Evolutionary conservation across 106 monocot species (phyloP), one percentile per base, ranked within the genome.

Genomic region (Cymbidium sinense): DNA sequence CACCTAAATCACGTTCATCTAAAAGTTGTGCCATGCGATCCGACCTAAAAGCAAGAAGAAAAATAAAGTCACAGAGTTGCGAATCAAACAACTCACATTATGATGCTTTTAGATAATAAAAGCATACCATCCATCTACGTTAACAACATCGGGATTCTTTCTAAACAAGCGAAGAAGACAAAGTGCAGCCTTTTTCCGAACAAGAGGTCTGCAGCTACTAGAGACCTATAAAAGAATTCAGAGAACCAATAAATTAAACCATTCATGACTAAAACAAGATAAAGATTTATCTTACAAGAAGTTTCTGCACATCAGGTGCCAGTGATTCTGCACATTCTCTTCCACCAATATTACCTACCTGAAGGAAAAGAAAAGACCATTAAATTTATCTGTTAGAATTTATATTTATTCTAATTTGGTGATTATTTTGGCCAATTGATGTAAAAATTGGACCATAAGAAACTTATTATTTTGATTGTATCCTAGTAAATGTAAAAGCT

Each of bases 11-110:
- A 55, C 98, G 89, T 75, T 99, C 98, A 87, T 99, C 98, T 72
- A 99, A 89, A 81, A 99, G 98, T 76, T 99, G 98, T 58, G 89
- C 84, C 92, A 99, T 99, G 50, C 90, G 88, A 84, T 99, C 98
- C 74, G 98, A 84, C 98, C 98, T 99, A 84, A 77, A 78, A 78
- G 13, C 9, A 67, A 4, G 74, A 81, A 74, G 36, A 54, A 19
- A 80, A 74, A 13, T 39, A 39, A 75, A 23, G 30, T 51, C 36
- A 58, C 23, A 23, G 7, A 39, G 37, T 23, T 58, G 58, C 23
- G 23, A 58, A 30, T 67, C 31, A 67, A 33, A 23, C 61, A 23
- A 15, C 67, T 67, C 17, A 7, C 31, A 33, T 33, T 31, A 67
- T 67, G 33, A 67, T 13, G 28, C 31, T 67, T 67, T 31, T 61